phyloP scores from a whole-genome alignment of 352 stramenopile genomes.

The Globisporangium recalcitrans region DNA sequence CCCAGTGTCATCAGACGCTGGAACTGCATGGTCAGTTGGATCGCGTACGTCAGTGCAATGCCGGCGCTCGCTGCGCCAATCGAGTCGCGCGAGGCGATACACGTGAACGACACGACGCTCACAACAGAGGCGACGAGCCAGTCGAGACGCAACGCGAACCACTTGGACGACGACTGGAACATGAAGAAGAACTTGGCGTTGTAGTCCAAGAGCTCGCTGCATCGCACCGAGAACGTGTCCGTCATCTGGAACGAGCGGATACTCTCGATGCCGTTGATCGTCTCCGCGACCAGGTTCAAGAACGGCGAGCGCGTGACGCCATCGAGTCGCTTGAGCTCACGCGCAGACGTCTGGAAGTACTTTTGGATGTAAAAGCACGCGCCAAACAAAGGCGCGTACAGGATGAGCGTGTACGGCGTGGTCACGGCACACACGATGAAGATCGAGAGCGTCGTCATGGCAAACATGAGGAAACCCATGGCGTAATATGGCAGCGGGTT shows the following conservation, averaged over 20 bases:
- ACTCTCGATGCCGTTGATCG: constrained; percentile 84
- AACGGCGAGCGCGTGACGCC: constrained; percentile 80
- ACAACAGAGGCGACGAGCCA: constrained; percentile 17
- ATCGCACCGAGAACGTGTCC: constrained; percentile 3
- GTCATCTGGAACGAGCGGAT: constrained; percentile 60
- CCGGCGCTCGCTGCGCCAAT: constrained; percentile 45
- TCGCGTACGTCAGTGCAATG: constrained; percentile 85
- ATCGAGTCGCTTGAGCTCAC: constrained; percentile 91
- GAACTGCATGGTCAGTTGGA: constrained; percentile 80
- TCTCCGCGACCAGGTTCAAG: constrained; percentile 88
- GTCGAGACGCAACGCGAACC: constrained; percentile 36
- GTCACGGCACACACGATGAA: constrained; percentile 42
- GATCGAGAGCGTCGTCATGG: constrained; percentile 18
- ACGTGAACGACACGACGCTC: constrained; percentile 13
- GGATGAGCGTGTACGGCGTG: constrained; percentile 48
- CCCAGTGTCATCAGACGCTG: constrained; percentile 89
- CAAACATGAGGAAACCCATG: constrained; percentile 42
- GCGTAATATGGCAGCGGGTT: constrained; percentile 44
- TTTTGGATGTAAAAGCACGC: constrained; percentile 55
- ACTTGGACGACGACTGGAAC: constrained; percentile 22
- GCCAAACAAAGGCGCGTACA: constrained; percentile 43
- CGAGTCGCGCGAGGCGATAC: constrained; percentile 19
- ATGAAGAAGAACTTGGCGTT: constrained; percentile 35
- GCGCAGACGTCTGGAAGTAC: constrained; percentile 47
- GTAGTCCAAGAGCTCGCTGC: constrained; percentile 23